Evolutionary conservation across 2,329 filamentous ascomycete species (phyloP), one percentile per base, ranked within the genome.

Genomic region (Corniculantispora saksenae): DNA sequence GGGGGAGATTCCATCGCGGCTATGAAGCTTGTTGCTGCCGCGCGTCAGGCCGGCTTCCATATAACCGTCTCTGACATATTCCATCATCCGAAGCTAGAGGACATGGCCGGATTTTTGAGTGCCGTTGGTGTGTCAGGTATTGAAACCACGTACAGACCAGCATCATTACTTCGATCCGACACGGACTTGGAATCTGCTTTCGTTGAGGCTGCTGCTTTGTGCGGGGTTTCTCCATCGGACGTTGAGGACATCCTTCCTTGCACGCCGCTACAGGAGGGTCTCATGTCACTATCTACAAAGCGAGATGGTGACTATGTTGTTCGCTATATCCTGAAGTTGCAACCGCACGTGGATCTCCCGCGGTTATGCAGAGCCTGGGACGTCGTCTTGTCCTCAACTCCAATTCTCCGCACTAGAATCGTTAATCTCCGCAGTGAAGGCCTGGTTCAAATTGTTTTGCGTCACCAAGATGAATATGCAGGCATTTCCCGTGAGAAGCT

Each of bases 211-310:
- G 43, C 43, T 19, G n/a, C 43, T 7, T 47, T 47, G 43, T 47
- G 43, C n/a, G 7, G 43, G 7, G 43, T 47, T 19, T 15, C 43
- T 19, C 32, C 32, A 32, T 10, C 6, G 32, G 10, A 32, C 32
- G 63, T 71, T n/a, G 57, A 67, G 21, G 70, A 71, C 25, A 57
- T 69, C 3, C 62, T 68, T n/a, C 70, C 69, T 6, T 68, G 68
- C 27, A 69, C 70, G 4, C 64, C 70, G 3, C 63, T 71, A 13
- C 70, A 71, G 57, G 65, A 70, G 27, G 68, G 67, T 13, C 65
- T 70, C 13, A 48, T 70, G 55, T 65, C 68, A n/a, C 23, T 69
- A 17, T 67, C 68, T 8, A 56, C 65, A 2, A 67, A 65, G 43
- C 45, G 61, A 2, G 29, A 62, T n/a, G 68, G 66, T 7, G 69